Conservation (phyloP, 805 yeast genomes). For the Candida ascalaphidarum region DNA sequence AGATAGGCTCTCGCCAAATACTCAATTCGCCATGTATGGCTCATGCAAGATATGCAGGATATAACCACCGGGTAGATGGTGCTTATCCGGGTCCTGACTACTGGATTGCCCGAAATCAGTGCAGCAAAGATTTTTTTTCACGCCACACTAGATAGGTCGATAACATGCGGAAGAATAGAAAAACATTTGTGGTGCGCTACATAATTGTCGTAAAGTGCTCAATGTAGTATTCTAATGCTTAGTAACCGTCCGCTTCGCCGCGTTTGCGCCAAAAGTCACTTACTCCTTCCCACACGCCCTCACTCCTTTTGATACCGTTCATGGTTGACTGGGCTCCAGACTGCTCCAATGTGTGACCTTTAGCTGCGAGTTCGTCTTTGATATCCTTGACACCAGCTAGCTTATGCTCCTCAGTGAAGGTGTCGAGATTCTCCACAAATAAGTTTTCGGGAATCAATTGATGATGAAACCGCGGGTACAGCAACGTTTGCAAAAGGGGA, state of each 20-base stretch:
- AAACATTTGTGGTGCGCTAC: too few relatives aligned
- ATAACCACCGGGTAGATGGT: too few relatives aligned
- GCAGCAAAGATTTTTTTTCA: too few relatives aligned
- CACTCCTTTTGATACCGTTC: constrained; percentile 39
- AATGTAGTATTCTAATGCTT: constrained; percentile 1
- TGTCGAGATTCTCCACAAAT: constrained; percentile 49
- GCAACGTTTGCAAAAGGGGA: constrained; percentile 57
- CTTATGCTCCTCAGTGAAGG: constrained; percentile 22
- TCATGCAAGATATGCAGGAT: too few relatives aligned
- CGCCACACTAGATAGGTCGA: too few relatives aligned
- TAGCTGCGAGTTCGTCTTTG: constrained; percentile 36
- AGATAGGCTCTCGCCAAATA: too few relatives aligned
- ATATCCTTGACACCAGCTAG: constrained; percentile 29
- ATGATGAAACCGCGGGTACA: constrained; percentile 82
- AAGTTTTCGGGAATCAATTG: constrained; percentile 72
- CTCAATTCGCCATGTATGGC: too few relatives aligned
- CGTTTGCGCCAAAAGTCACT: constrained; percentile 87
- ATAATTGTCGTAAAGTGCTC: too few relatives aligned
- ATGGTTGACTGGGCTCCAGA: constrained; percentile 31
- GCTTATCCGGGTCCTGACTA: too few relatives aligned
- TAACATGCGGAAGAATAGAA: too few relatives aligned
- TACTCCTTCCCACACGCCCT: constrained; percentile 54
- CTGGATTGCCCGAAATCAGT: too few relatives aligned
- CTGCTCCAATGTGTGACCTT: constrained; percentile 23
- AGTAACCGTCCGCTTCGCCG: constrained; percentile 66